Conservation (phyloP, 495 filamentous ascomycete species). For the Hyphodiscus hymeniophilus region DNA sequence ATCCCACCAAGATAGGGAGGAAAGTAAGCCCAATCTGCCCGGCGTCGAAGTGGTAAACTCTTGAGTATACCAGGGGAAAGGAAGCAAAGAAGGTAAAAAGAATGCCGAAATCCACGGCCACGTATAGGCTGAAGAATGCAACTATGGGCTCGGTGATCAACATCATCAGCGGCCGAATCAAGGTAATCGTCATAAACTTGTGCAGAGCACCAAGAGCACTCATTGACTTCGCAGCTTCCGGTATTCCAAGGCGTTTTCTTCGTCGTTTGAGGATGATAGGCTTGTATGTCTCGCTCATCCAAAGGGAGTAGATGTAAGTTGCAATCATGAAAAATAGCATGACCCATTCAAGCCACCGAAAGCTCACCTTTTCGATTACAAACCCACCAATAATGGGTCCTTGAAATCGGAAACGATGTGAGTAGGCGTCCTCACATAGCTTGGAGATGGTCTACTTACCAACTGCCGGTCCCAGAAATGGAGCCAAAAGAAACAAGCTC, state of each 20-base stretch:
- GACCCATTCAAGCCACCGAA: constrained; percentile 57
- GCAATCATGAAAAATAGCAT: constrained; percentile 49
- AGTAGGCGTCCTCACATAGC: too few species aligned
- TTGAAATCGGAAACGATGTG: constrained; percentile 3
- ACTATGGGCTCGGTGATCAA: constrained; percentile 38
- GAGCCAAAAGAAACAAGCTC: constrained; percentile 26
- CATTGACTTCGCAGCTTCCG: constrained; percentile 1
- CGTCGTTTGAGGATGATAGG: constrained; percentile 21
- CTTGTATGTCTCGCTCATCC: constrained; percentile 32
- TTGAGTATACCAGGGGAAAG: constrained; percentile 27
- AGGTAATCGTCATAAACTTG: constrained; percentile 4
- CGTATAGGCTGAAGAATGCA: constrained; percentile 34
- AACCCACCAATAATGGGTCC: constrained; percentile 60
- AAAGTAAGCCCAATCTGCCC: constrained; percentile 25
- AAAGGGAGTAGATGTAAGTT: constrained; percentile 43
- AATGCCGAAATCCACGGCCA: constrained; percentile 37
- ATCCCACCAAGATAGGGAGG: constrained; percentile 24
- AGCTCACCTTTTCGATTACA: constrained; percentile 44
- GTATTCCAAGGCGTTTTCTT: background rate
- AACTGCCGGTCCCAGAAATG: constrained; percentile 30
- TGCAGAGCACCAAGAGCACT: background rate
- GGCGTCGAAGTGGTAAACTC: constrained; percentile 13
- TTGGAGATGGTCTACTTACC: constrained; percentile 19
- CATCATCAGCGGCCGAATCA: constrained; percentile 34
- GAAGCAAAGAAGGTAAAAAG: constrained; percentile 31